Evolutionary conservation across 2,329 filamentous ascomycete species (phyloP), one percentile per base, ranked within the genome.

Genomic region (Simplicillium sp.): DNA sequence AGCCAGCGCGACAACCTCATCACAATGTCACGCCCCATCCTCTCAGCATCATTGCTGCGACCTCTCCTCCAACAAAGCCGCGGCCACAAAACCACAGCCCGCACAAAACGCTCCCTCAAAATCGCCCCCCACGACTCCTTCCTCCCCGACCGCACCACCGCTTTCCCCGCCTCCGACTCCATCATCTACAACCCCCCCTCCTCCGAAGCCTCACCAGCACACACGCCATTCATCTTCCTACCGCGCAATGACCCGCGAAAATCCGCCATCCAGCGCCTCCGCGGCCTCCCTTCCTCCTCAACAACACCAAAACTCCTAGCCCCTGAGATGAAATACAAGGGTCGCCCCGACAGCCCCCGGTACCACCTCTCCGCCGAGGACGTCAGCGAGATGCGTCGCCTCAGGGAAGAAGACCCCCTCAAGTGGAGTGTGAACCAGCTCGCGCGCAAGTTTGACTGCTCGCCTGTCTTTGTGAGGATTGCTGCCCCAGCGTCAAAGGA

Each of bases 221-320:
- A 82, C 62, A 82, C 78, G n/a, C 78, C 78, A 42, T 72, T 79
- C 61, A 73, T 78, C 55, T 82, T 82, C 61, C 70, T 82, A 25
- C 78, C 78, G 40, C 68, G 65, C 38, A 59, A 54, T 48, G 75
- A 79, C 53, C 71, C 73, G 13, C 70, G 74, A 36, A 70, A 73
- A 20, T 60, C 62, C 39, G 66, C 67, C 36, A 67, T 71, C 56
- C 59, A 74, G 33, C 58, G 62, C 13, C 55, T 64, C 33, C 65
- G 75, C 29, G 59, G 70, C 43, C 56, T 57, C 44, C 53, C 54
- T 28, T 53, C 58, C 11, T 41, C 51, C 20, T 54, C 51, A 25
- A 33, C 53, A 4, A 18, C 51, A 7, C 38, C 53, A 7, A 35
- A 50, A 1, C 33, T 46, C 3, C 53, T 65, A 3, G 58, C 62